Evolutionary conservation across 768 basidiomycete species (phyloP).

Genomic region (Tylopilus sp.): DNA sequence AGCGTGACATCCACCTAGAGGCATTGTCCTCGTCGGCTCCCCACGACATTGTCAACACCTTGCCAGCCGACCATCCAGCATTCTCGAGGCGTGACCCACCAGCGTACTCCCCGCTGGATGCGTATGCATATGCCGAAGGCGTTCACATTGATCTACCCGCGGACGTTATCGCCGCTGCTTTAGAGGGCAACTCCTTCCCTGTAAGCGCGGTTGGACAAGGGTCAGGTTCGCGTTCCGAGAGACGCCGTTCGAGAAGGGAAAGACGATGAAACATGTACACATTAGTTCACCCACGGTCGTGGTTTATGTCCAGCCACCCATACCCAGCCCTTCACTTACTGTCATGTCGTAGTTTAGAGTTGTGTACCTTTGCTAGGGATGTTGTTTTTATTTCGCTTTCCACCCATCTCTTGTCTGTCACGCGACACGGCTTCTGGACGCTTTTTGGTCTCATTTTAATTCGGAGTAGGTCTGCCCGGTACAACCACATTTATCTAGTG

Average conservation of each 20-base stretch:
- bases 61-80: conserved; percentile 30
- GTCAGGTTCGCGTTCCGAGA: conserved; percentile 45
- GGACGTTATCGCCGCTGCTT: conserved; percentile 84
- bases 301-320: conserved; percentile 11
- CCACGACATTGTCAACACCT: conserved; percentile 18
- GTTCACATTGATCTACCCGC: conserved; percentile 93
- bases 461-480: conserved; percentile 22
- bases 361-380: conserved; percentile 21
- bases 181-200: conserved; percentile 74
- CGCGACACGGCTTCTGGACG: conserved; percentile 25
- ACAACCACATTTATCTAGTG: conserved; percentile 9
- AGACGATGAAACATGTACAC: conserved; percentile 25
- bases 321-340: conserved; percentile 3
- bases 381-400: conserved; percentile 24
- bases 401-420: conserved; percentile 15
- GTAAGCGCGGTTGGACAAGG: conserved; percentile 52
- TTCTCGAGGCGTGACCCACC: conserved; percentile 68
- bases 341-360: conserved; percentile 11
- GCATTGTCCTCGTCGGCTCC: conserved; percentile 36
- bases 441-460: conserved; percentile 21
- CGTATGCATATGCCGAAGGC: conserved; percentile 79
- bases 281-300: conserved; percentile 1
- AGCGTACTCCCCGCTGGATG: conserved; percentile 85
- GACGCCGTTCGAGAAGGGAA: conserved; percentile 57
- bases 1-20: conserved; percentile 78